Conservation (phyloP, 2,329 filamentous ascomycete genomes). For the Fusarium sp. region DNA sequence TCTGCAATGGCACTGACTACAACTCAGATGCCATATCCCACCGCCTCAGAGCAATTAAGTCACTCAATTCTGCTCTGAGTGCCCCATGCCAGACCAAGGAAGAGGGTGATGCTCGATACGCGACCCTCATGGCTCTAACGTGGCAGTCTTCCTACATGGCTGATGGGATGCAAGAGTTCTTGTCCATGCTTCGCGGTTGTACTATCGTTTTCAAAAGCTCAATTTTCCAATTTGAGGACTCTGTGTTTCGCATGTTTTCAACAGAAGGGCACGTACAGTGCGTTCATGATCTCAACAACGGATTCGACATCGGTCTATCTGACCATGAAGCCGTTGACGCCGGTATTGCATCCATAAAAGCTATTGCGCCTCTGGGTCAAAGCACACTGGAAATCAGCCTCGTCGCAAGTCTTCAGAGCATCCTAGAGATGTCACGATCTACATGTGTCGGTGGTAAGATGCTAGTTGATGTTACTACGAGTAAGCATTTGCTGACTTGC, state of each 20-base stretch:
- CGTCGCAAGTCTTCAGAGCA: rapidly evolving
- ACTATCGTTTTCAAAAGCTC: background rate
- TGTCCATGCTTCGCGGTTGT: background rate
- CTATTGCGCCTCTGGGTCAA: background rate
- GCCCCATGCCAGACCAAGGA: background rate
- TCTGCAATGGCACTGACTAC: background rate
- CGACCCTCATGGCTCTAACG: background rate
- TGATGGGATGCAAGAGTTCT: background rate
- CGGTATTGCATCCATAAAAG: background rate
- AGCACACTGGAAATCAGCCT: background rate
- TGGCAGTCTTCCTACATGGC: background rate
- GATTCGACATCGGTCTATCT: background rate
- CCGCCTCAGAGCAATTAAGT: background rate
- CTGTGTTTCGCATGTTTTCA: background rate
- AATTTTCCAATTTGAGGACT: background rate
- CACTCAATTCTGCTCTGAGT: background rate
- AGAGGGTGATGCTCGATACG: background rate
- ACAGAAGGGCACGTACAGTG: background rate
- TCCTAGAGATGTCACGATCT: background rate
- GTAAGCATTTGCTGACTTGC: background rate
- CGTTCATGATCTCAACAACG: background rate
- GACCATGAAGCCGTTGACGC: rapidly evolving
- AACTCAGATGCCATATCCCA: background rate
- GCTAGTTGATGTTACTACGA: rapidly evolving
- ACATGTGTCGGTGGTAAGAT: background rate